Conservation (phyloP, 2,329 filamentous ascomycete species). For the Calonectria multiphialidica region DNA sequence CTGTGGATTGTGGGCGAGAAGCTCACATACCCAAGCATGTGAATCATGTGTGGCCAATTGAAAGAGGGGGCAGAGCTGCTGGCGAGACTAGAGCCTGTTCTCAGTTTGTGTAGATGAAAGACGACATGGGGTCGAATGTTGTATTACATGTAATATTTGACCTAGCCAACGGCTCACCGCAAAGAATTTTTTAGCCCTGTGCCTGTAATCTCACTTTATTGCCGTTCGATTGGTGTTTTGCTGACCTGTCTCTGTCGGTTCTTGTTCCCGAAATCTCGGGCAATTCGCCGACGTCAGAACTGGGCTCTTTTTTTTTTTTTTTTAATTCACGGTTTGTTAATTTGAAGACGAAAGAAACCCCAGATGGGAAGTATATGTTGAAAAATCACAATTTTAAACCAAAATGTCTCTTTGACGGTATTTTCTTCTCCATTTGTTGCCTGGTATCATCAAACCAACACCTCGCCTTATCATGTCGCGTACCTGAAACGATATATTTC, state of each 20-base stretch:
- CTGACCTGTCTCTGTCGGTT: not conserved
- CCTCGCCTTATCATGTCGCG: constrained; percentile 29
- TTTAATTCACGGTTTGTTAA: not conserved
- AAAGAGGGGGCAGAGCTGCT: constrained; percentile 25
- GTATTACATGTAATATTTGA: constrained; percentile 36
- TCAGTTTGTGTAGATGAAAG: constrained; percentile 40
- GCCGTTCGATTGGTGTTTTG: constrained; percentile 12
- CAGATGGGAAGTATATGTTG: not conserved
- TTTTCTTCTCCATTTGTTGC: constrained; percentile 28
- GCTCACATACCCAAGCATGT: constrained; percentile 28
- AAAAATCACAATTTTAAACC: not conserved
- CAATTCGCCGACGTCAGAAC: constrained; percentile 1
- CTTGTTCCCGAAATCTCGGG: not conserved
- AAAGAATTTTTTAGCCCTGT: constrained; percentile 37
- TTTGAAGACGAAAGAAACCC: not conserved
- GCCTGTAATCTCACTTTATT: constrained; percentile 36
- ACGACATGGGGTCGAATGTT: constrained; percentile 37
- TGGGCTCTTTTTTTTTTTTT: too few species aligned
- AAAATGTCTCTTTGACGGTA: not conserved
- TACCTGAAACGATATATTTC: constrained; percentile 4
- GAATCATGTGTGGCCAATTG: constrained; percentile 20
- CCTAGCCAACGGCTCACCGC: constrained; percentile 37
- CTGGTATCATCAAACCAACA: constrained; percentile 40
- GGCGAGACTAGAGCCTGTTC: constrained; percentile 21
- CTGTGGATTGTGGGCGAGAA: constrained; percentile 16